Evolutionary conservation across 768 basidiomycete genomes (phyloP).

Genomic region (Gymnopilus junonius): DNA sequence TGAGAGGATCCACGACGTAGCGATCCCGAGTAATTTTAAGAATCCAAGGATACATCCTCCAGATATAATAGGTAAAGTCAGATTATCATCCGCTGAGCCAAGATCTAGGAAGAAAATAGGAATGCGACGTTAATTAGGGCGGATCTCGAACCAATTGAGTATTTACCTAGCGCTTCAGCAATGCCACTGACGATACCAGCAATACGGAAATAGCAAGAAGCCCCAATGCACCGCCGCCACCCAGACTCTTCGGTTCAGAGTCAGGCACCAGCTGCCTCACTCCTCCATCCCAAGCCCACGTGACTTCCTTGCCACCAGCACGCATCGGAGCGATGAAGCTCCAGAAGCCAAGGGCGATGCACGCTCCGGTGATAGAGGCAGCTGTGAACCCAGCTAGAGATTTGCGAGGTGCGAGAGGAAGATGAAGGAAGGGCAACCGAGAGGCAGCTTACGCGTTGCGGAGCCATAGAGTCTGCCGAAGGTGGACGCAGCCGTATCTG

Average conservation of each 20-base stretch:
- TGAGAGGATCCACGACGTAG: slow-evolving; percentile 29
- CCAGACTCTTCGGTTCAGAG: slow-evolving; percentile 14
- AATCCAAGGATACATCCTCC: slow-evolving; percentile 62
- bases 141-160: slow-evolving; percentile 7
- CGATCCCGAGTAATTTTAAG: slow-evolving; percentile 42
- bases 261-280: slow-evolving; percentile 35
- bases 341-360: slow-evolving; percentile 77
- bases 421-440: slow-evolving; percentile 44
- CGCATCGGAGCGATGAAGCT: slow-evolving; percentile 56
- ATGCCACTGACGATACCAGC: slow-evolving; percentile 83
- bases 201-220: slow-evolving; percentile 57
- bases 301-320: slow-evolving; percentile 36
- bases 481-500: slow-evolving; percentile 92
- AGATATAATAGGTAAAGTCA: slow-evolving; percentile 87
- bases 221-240: slow-evolving; percentile 49
- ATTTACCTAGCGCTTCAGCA: slow-evolving; percentile 87
- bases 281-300: slow-evolving; percentile 64
- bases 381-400: slow-evolving; percentile 85
- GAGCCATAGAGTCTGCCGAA: slow-evolving; percentile 84
- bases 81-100: slow-evolving; percentile 85
- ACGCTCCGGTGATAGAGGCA: slow-evolving; percentile 72
- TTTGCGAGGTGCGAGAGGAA: slow-evolving; percentile 83
- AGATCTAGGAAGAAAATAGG: slow-evolving; percentile 59
- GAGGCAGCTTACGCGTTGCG: slow-evolving; percentile 57
- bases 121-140: neutral